Evolutionary conservation across 495 filamentous ascomycete genomes (phyloP), one percentile per base, ranked within the genome.

Genomic region (Neurospora sp.): DNA sequence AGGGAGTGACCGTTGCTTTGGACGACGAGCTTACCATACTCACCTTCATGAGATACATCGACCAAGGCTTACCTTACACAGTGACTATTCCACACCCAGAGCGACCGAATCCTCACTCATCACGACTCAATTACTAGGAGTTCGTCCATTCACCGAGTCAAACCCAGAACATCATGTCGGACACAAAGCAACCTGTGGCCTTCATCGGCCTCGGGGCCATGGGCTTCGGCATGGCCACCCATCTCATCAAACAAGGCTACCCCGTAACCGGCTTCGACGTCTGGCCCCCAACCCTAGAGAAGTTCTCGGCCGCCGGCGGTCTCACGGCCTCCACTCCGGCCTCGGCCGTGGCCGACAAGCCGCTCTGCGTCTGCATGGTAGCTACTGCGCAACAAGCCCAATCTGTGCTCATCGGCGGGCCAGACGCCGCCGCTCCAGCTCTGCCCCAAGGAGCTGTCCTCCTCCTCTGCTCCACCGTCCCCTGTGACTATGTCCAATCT

Each of bases 191-290:
- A 10, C 82, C 84, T 68, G 81, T 94, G 71, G 88, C 91, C 74
- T 94, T 94, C 82, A 90, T 92, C 72, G 93, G 93, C 85, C 90
- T 96, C 8, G 93, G 93, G 74, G 92, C 93, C 82, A 96, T 94
- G 93, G 93, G 93, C 77, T 93, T 92, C 78, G 92, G 92, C 74
- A 95, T 94, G 91, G 92, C 93, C 76, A 91, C 89, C 46, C 87
- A 93, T 76, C 88, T 96, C 65, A 81, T 94, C 74, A 90, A 90
- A 76, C 81, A 88, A 59, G 89, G 89, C 72, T 91, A 91, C 78
- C 68, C 82, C 2, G 91, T 96, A 22, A 91, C 88, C 41, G 92
- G 91, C 68, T 96, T 89, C 78, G 93, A 96, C 77, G 87, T 94
- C 72, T 93, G 89, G 83, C 83, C 83, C 1, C 89, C 91, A n/a